Base-by-base conservation (phyloP, 495 filamentous ascomycete genomes). In the Penicillium psychrofluorescens region DNA sequence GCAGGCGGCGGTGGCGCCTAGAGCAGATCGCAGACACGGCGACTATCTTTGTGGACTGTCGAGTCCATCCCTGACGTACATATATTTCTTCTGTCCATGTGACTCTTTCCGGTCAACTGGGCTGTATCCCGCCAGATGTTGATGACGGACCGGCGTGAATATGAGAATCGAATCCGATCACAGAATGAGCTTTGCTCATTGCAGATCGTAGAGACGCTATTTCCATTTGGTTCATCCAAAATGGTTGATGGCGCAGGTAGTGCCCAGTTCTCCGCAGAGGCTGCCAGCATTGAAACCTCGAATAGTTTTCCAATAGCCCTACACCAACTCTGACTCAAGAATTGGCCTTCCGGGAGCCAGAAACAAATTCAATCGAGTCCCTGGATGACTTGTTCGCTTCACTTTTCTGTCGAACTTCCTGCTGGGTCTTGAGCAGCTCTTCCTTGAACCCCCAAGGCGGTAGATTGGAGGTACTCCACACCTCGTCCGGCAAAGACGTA, bases 341-440 rank as follows among this genome's bases (percentile, higher is more conserved):
- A 34, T 12, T 34, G 32, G 32, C 4, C 32, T 10, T 12, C 32
- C 10, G 32, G n/a, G 55, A 55, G 1, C 55, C 75, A 30, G 79
- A 49, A 14, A 95, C 86, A 67, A 97, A 97, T 10, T 91, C 82
- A n/a, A 95, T 69, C 7, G 71, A 67, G 10, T 77, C 74, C 62
- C 84, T 75, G 11, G 49, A 34, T 15, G 47, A 9, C 50, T 72
- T 77, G 27, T 77, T 72, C 45, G 77, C 71, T 55, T 86, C 83
- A 46, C 68, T 67, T 55, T 75, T 76, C 56, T 77, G 79, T 16
- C 65, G 64, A 14, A 77, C 63, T 34, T 75, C 69, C 42, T 81
- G 76, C 59, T 92, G 87, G 41, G 65, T 72, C 54, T 70, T 82
- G 29, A 74, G 66, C 46, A 98, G 66, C 51, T 78, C 74, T 41